Conservation (phyloP, 257 asterid species). For the Craterostigma plantagineum region DNA sequence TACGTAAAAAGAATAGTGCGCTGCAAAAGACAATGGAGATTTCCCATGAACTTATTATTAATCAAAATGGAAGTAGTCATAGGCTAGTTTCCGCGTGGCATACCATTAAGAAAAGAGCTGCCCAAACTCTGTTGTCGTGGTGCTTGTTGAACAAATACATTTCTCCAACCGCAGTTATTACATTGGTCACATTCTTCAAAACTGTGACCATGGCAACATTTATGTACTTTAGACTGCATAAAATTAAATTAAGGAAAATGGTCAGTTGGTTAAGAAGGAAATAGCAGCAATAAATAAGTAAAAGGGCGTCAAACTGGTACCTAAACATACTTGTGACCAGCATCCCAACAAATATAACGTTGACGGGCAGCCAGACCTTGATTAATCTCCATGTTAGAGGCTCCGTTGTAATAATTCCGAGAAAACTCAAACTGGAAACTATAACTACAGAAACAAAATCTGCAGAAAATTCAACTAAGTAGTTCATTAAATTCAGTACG, state of each 20-base stretch:
- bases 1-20: too few relatives aligned
- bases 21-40: too few relatives aligned
- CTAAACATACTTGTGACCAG: slow-evolving; percentile 94
- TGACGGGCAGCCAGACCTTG: slow-evolving; percentile 91
- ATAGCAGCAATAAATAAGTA: too few relatives aligned
- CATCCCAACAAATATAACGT: slow-evolving; percentile 88
- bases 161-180: slow-evolving; percentile 93
- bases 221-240: slow-evolving; percentile 79
- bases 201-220: slow-evolving; percentile 98
- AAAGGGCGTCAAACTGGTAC: slow-evolving; percentile 21
- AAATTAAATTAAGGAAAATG: too few relatives aligned
- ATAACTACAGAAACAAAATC: slow-evolving; percentile 67
- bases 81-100: too few relatives aligned
- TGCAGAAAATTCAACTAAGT: slow-evolving; percentile 17
- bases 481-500: background rate
- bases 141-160: slow-evolving; percentile 85
- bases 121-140: slow-evolving; percentile 89
- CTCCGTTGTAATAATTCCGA: slow-evolving; percentile 62
- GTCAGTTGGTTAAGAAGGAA: too few relatives aligned
- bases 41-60: too few relatives aligned
- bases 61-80: too few relatives aligned
- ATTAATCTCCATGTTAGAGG: slow-evolving; percentile 86
- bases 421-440: slow-evolving; percentile 39
- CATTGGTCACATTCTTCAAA: slow-evolving; percentile 93
- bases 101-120: slow-evolving; percentile 95